phyloP scores from a whole-genome alignment of 306 rosid species.

The Senna tora region DNA sequence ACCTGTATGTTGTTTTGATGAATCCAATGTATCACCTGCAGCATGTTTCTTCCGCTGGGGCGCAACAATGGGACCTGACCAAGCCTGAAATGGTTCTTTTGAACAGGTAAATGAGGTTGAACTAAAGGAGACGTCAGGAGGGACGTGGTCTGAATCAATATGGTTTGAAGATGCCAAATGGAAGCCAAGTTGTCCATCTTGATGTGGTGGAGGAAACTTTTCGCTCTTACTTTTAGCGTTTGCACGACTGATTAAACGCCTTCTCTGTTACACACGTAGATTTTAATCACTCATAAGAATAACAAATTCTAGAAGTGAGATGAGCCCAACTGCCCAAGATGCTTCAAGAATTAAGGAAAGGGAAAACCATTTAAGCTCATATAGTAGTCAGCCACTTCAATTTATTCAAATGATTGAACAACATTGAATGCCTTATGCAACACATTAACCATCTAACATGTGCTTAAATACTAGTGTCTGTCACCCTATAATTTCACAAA shows the following conservation, averaged over 20 bases:
- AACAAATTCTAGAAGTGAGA: neutral
- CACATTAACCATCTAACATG: constrained; percentile 3
- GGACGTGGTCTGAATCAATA: constrained; percentile 76
- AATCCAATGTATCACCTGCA: constrained; percentile 52
- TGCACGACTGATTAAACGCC: constrained; percentile 81
- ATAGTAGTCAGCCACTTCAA: neutral
- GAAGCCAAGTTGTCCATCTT: constrained; percentile 84
- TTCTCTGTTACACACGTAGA: constrained; percentile 63
- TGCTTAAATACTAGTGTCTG: neutral
- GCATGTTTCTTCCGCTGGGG: constrained; percentile 66
- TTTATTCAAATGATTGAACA: constrained; percentile 10
- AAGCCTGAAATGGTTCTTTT: constrained; percentile 72
- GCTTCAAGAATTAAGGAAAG: neutral
- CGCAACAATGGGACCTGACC: constrained; percentile 84
- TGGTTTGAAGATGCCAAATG: constrained; percentile 84
- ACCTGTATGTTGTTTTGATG: constrained; percentile 48
- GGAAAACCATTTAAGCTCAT: constrained; percentile 22
- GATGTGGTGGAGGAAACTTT: constrained; percentile 96
- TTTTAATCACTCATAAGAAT: neutral
- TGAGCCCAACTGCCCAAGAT: neutral
- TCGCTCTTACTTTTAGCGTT: constrained; percentile 98
- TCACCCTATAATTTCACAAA: neutral
- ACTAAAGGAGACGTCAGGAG: constrained; percentile 64
- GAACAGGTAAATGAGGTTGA: constrained; percentile 67
- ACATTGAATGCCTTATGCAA: constrained; percentile 22